Base-by-base conservation (phyloP, 2,329 filamentous ascomycete species). In the Exophiala viscosa region DNA sequence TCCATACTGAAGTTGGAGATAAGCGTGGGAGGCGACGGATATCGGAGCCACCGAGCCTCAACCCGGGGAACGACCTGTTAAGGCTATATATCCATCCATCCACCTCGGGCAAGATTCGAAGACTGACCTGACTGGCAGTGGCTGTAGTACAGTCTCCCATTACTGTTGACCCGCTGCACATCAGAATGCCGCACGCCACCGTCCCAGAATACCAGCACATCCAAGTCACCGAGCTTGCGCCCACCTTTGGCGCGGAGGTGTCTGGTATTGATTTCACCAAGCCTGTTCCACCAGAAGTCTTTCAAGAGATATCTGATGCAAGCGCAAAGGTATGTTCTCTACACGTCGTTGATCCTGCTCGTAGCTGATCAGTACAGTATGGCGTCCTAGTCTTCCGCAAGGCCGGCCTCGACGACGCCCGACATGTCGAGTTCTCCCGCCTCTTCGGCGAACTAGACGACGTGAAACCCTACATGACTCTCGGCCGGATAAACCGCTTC, bases 361-460 rank as follows among this genome's bases (percentile, higher is more conserved):
- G 7, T 10, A 3, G 18, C 28, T 28, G 5, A 13, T 28, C 38
- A 7, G 14, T 14, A 23, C 43, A 80, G 76, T 79, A 81, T 58
- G 80, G 78, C 15, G 74, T 81, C 14, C 67, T 73, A 34, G 73
- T 80, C 17, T 76, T 82, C 63, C 76, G 77, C 35, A 63, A 71
- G 11, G 79, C 80, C 1, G 68, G 68, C 13, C 67, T 83, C 9
- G 69, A 74, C 50, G 79, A 83, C 60, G 70, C 69, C 6, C 54
- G 67, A 1, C 81, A 84, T 60, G 71, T 83, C 34, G 66, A 66
- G 4, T 80, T 83, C 62, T 74, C 76, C 11, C 59, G 61, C 1
- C 69, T 68, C 1, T 76, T 83, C 52, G 81, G 80, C 17, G 76
- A 80, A 14, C 73, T 83, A 0, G 80, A 83, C 65, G 76, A 81